These are phyloP conservation scores for Kitagawia praeruptora DNA, from an alignment of 129 eudicot species.

Conservation along the genomic window DNA sequence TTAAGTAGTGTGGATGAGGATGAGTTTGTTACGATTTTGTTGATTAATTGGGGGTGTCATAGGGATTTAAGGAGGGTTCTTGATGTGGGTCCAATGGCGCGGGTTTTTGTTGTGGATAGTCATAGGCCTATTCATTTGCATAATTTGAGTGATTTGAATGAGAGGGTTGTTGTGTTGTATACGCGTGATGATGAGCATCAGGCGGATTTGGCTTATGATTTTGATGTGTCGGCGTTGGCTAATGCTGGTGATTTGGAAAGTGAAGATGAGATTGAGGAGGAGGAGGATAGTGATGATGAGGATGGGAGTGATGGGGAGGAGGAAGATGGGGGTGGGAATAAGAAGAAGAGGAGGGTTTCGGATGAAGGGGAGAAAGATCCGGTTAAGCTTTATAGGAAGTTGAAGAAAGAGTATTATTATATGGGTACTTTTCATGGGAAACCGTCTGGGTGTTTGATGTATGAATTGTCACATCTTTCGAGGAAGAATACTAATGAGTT, in stretches of 20 bases:
- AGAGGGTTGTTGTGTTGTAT: slow-evolving; percentile 67
- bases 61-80: slow-evolving; percentile 62
- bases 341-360: slow-evolving; percentile 52
- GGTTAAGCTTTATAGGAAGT: slow-evolving; percentile 55
- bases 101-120: slow-evolving; percentile 83
- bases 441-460: slow-evolving; percentile 92
- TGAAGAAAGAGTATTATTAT: slow-evolving; percentile 66
- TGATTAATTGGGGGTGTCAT: slow-evolving; percentile 97
- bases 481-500: slow-evolving; percentile 39
- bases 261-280: slow-evolving; percentile 61
- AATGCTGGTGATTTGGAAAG: slow-evolving; percentile 75
- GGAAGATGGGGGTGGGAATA: slow-evolving; percentile 26
- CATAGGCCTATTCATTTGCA: slow-evolving; percentile 94
- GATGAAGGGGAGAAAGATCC: slow-evolving; percentile 59
- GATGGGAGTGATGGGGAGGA: slow-evolving; percentile 44
- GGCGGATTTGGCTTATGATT: slow-evolving; percentile 70
- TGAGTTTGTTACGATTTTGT: slow-evolving; percentile 52
- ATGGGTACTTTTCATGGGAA: slow-evolving; percentile 97
- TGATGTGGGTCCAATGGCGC: slow-evolving; percentile 41
- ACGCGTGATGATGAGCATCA: slow-evolving; percentile 79
- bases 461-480: slow-evolving; percentile 63
- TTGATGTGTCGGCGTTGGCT: slow-evolving; percentile 65
- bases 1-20: slow-evolving; percentile 35
- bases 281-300: slow-evolving; percentile 43
- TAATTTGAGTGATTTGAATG: slow-evolving; percentile 60